Evolutionary conservation across 2,329 filamentous ascomycete species (phyloP).

Genomic region (Exophiala spinifera): DNA sequence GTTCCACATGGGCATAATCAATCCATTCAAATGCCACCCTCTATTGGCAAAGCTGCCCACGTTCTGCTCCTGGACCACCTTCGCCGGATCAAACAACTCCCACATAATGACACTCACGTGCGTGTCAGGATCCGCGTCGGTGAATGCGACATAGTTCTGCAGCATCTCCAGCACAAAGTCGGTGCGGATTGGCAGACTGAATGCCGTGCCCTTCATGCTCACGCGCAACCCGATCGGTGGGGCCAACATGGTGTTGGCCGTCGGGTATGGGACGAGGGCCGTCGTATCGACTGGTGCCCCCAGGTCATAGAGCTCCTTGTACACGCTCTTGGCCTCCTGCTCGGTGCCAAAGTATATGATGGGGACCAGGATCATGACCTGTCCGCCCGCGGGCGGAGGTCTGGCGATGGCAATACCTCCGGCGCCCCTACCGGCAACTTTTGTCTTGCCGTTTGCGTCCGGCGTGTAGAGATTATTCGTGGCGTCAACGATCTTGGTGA

Average conservation of each 20-base stretch:
- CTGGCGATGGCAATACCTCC: conserved; percentile 33
- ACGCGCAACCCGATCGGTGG: conserved; percentile 38
- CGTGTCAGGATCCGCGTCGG: conserved; percentile 29
- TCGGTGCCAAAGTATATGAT: conserved; percentile 40
- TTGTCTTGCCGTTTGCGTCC: conserved; percentile 24
- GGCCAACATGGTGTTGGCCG: conserved; percentile 41
- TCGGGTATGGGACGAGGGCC: conserved; percentile 42
- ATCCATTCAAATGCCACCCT: conserved; percentile 45
- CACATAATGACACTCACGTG: conserved; percentile 38
- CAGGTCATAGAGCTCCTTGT: conserved; percentile 39
- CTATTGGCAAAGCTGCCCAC: conserved; percentile 48
- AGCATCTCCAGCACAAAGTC: conserved; percentile 35
- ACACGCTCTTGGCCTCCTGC: conserved; percentile 38
- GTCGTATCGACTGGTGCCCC: conserved; percentile 38
- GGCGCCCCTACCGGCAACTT: conserved; percentile 19
- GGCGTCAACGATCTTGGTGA: conserved; percentile 30
- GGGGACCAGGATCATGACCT: conserved; percentile 32
- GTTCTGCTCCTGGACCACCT: conserved; percentile 42
- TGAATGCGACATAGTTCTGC: conserved; percentile 34
- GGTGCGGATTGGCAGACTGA: conserved; percentile 41
- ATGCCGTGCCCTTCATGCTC: conserved; percentile 46
- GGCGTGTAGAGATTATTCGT: conserved; percentile 28
- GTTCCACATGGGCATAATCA: conserved; percentile 43
- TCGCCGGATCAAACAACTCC: conserved; percentile 44
- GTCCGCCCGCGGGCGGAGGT: conserved; percentile 33